These are phyloP conservation scores for Raphidocelis subcapitata DNA, from an alignment of 139 green algal genomes.

Conservation along the genomic window DNA sequence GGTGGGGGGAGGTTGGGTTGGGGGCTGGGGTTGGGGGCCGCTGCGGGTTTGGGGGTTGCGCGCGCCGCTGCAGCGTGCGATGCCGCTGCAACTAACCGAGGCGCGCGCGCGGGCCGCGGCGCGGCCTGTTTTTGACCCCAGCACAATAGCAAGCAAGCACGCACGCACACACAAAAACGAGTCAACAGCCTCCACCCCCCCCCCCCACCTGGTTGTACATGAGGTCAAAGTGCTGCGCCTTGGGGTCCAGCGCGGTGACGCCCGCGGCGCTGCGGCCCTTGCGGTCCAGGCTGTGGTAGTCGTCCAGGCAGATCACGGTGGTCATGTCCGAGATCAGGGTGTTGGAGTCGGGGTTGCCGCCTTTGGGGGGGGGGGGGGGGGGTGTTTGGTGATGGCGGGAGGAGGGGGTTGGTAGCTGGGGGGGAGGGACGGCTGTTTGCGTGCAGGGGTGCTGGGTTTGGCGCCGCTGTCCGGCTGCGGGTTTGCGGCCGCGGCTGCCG, in stretches of 20 bases:
- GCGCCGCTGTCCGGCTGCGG: background rate
- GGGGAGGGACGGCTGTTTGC: background rate
- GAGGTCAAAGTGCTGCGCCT: slow-evolving; percentile 98
- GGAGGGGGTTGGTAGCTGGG: background rate
- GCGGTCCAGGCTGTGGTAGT: slow-evolving; percentile 98
- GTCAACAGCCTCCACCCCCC: too few relatives aligned
- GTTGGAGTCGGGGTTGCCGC: slow-evolving; percentile 98
- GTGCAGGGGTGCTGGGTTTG: background rate
- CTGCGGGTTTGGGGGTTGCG: too few relatives aligned
- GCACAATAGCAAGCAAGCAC: too few relatives aligned
- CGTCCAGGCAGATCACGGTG: slow-evolving; percentile 99
- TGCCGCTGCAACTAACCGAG: too few relatives aligned
- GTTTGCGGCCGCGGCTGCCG: too few relatives aligned
- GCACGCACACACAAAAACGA: too few relatives aligned
- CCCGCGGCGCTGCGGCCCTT: slow-evolving; percentile 86
- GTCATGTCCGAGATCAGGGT: slow-evolving; percentile 98
- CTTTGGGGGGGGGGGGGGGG: slow-evolving; percentile 34
- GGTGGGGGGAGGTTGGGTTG: too few relatives aligned
- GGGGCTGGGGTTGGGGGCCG: background rate
- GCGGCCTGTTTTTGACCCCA: too few relatives aligned
- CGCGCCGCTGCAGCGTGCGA: too few relatives aligned
- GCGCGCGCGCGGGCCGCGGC: too few relatives aligned
- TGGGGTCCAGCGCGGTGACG: slow-evolving; percentile 92
- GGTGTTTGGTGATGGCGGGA: slow-evolving; percentile 23
- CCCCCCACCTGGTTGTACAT: slow-evolving; percentile 92